Base-by-base conservation (phyloP, 202 grass and related monocot species). In the Setaria viridis region DNA sequence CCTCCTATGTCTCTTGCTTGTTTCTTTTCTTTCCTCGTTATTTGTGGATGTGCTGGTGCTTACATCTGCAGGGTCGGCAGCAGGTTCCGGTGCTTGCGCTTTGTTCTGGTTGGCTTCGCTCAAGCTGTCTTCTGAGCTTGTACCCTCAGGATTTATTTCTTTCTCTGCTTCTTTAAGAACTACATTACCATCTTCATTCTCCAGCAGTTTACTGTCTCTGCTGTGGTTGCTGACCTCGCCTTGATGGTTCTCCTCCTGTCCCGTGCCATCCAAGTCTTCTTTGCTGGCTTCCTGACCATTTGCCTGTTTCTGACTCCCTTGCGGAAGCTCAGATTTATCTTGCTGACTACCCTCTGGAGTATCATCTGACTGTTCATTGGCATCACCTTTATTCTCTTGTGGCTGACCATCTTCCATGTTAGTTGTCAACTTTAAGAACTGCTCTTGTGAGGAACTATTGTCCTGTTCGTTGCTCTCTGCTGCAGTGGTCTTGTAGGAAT, bases 401-500 rank as follows among this genome's bases (percentile, higher is more conserved):
- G 68, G 47, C 11, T 29, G 81, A 43, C 71, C 83, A 34, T 91
- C 90, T 67, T 99, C 94, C 35, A 85, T 20, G 55, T 94, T 91
- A 76, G 97, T 99, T 67, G 84, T 87, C 25, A 96, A 84, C 72
- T 84, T 95, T 78, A 93, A 32, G 82, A 90, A 94, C 39, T 75
- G 88, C 67, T 86, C 90, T 87, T 94, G 77, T 68, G 51, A 84
- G 59, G 81, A 89, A 70, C 21, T 74, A 29, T 84, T 70, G 59
- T 84, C 84, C 80, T 89, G 74, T 21, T 72, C 43, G 43, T 49
- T 88, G 68, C 79, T 93, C 39, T 77, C 80, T 13, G 53, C 76
- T 80, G 64, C 19, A 47, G 70, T 91, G 75, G 33, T 51, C 55
- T 68, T 76, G 57, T 57, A 53, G 65, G 78, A 49, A 87, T 74